Evolutionary conservation across 257 asterid species (phyloP), one percentile per base, ranked within the genome.

Genomic region (Cynanchum wilfordii): DNA sequence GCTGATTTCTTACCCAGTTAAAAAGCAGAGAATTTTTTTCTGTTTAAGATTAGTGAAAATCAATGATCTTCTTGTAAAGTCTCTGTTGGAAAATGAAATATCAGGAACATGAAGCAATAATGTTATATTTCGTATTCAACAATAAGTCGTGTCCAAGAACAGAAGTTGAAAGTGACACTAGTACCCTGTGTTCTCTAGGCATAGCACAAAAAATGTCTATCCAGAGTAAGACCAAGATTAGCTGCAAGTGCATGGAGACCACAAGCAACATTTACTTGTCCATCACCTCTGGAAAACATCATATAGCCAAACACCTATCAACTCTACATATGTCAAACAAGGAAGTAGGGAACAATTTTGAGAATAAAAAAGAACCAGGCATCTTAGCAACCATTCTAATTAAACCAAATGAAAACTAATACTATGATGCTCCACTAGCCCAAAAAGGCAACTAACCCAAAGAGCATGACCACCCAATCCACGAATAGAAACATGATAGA

Each of bases 401-500:
- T n/a, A 2, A 50, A 49, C 51, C 36, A 77, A 30, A 65, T 16
- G n/a, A 29, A 42, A 60, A 44, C 20, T 20, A 20, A 62, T n/a
- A 10, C 17, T 2, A 45, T 12, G 49, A 64, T 33, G 45, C 49
- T 40, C 76, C 16, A 27, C 5, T n/a, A 65, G 57, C 40, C 69
- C 13, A 52, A 7, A 52, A 44, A 47, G 42, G 17, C 20, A 0
- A 82, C 89, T 73, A 56, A 91, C 97, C 97, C 96, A 89, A 62
- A 91, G 95, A 72, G 89, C 83, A 70, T 91, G 83, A 64, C 96
- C 96, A 65, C 97, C 97, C 83, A 91, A 72, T 78, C 97, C 79
- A 54, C 97, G 82, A 36, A 91, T 77, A 57, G 95, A 84, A 27
- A 91, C 93, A 15, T 86, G 95, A 67, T 91, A 84, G 65, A 85